Percentiles rank a stretch among this genome's conserved stretches.
Conservation (phyloP, 2,329 filamentous ascomycete genomes). For the Arthrobotrys conoides region DNA sequence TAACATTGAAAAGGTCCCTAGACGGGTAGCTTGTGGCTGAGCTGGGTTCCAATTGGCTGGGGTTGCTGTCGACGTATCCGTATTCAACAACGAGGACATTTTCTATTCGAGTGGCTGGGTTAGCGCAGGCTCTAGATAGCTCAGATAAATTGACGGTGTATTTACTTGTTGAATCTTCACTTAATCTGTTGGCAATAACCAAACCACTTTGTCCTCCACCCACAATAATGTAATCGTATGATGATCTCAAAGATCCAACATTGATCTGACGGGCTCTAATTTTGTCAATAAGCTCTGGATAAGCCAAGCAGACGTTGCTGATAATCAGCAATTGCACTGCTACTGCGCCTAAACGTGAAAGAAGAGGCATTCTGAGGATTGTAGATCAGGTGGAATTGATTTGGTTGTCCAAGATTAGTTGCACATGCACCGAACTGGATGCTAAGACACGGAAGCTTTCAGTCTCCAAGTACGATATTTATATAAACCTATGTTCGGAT, state of each 20-base stretch:
- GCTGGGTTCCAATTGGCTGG: conserved; percentile 62
- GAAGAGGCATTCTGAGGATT: conserved; percentile 13
- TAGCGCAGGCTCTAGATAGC: neutral
- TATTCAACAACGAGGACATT: conserved; percentile 65
- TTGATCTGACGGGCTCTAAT: conserved; percentile 53
- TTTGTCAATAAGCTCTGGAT: conserved; percentile 51
- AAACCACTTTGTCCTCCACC: conserved; percentile 64
- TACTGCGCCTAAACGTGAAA: conserved; percentile 6
- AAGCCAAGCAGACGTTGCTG: conserved; percentile 28
- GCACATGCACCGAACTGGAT: conserved; percentile 4
- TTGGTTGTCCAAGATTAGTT: neutral
- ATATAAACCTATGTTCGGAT: conserved; percentile 5
- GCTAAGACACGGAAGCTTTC: neutral
- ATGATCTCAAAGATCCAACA: conserved; percentile 37
- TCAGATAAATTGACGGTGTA: neutral
- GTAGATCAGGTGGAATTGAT: neutral
- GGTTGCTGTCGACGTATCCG: conserved; percentile 56
- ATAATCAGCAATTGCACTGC: conserved; percentile 24
- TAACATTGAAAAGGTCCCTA: conserved; percentile 65
- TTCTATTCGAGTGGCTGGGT: conserved; percentile 48
- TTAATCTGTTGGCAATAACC: conserved; percentile 64
- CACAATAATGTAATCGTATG: conserved; percentile 64
- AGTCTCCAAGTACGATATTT: conserved; percentile 30
- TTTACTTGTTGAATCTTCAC: conserved; percentile 63
- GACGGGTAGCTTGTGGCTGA: conserved; percentile 63